Conservation (phyloP, 768 basidiomycete species). For the Pholiota conissans region DNA sequence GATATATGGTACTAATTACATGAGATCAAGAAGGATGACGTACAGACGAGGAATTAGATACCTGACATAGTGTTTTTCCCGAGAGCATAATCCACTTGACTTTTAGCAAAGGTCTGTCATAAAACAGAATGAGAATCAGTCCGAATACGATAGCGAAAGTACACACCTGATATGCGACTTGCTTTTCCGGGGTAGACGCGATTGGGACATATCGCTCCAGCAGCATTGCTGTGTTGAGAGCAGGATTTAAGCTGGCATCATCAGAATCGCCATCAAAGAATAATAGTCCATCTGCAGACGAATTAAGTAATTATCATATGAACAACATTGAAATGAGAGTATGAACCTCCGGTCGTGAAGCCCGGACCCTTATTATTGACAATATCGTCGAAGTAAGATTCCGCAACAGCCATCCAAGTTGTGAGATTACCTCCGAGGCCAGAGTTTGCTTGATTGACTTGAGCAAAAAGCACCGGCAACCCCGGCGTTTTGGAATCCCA, state of each 20-base stretch:
- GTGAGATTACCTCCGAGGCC: constrained; percentile 55
- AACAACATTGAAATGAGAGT: background rate
- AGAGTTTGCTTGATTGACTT: constrained; percentile 62
- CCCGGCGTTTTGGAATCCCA: constrained; percentile 89
- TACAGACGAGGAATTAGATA: constrained; percentile 26
- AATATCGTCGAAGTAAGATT: constrained; percentile 74
- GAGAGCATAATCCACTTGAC: constrained; percentile 78
- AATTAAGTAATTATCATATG: background rate
- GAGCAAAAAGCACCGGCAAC: constrained; percentile 71
- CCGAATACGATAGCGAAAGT: background rate
- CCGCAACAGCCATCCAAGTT: constrained; percentile 68
- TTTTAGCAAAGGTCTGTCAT: constrained; percentile 65
- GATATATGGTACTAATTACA: constrained; percentile 66
- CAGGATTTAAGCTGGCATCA: constrained; percentile 77
- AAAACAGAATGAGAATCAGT: background rate
- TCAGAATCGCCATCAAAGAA: constrained; percentile 86
- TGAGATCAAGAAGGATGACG: background rate
- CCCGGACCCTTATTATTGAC: constrained; percentile 56
- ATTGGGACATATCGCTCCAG: constrained; percentile 74
- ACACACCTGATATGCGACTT: constrained; percentile 59
- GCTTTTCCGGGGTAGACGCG: constrained; percentile 61
- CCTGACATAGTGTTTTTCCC: constrained; percentile 91
- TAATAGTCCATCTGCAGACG: constrained; percentile 66
- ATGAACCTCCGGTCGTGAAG: constrained; percentile 61
- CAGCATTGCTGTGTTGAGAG: constrained; percentile 86